Percentiles rank a stretch among this genome's conserved stretches.
Evolutionary conservation across 768 basidiomycete species (phyloP).

Genomic region (Kwoniella sp.): DNA sequence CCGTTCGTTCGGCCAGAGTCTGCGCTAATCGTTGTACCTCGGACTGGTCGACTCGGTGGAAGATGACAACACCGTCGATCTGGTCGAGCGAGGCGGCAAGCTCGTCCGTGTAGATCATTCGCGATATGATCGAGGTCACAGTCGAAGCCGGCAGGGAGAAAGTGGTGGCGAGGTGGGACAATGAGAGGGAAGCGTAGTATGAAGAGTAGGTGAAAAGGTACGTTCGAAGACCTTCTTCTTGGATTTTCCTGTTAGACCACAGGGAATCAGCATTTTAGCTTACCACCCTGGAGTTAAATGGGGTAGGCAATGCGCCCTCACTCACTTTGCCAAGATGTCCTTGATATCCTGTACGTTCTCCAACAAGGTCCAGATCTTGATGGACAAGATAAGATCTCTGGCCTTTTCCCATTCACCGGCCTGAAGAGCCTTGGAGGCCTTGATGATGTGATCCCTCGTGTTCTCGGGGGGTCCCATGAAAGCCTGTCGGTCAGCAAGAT

Average conservation of each 20-base stretch:
- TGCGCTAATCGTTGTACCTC: conserved; percentile 88
- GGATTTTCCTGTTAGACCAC: conserved; percentile 77
- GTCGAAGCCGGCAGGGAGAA: conserved; percentile 79
- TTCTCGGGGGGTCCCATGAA: conserved; percentile 99
- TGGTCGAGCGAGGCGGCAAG: conserved; percentile 86
- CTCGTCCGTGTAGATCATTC: conserved; percentile 99
- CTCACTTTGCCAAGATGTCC: conserved; percentile 88
- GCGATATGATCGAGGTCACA: conserved; percentile 88
- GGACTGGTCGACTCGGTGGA: conserved; percentile 86
- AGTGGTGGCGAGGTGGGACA: conserved; percentile 80
- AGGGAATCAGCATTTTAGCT: not conserved
- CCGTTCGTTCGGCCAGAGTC: conserved; percentile 83
- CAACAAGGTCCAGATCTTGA: conserved; percentile 98
- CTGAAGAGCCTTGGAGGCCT: conserved; percentile 94
- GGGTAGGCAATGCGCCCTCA: not conserved
- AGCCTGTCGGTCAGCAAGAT: conserved; percentile 95
- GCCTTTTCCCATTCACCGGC: conserved; percentile 97
- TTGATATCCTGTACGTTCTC: conserved; percentile 84
- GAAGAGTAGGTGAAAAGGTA: conserved; percentile 98
- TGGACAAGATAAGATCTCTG: conserved; percentile 86
- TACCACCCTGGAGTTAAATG: not conserved
- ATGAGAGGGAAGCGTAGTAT: conserved; percentile 86
- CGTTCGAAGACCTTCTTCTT: conserved; percentile 94
- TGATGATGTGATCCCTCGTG: conserved; percentile 98
- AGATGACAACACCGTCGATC: conserved; percentile 83